phyloP scores from a whole-genome alignment of 352 stramenopile species.

The Phytophthora tubulina region DNA sequence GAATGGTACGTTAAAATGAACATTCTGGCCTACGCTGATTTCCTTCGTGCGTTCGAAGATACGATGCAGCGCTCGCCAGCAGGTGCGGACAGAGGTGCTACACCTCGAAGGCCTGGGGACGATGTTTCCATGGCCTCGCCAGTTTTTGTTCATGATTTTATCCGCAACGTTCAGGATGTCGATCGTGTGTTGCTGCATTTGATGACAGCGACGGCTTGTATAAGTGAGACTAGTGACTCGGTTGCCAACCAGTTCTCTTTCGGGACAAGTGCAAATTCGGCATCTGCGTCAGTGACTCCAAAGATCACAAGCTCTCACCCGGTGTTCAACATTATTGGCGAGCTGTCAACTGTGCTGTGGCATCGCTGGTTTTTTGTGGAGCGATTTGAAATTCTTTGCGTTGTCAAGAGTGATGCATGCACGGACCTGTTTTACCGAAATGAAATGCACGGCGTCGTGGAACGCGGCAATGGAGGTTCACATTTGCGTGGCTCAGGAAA shows the following conservation, averaged over 20 bases:
- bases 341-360: conserved; percentile 88
- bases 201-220: conserved; percentile 75
- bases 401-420: conserved; percentile 76
- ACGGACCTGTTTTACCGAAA: conserved; percentile 73
- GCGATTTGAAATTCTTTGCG: conserved; percentile 82
- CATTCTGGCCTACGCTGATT: conserved; percentile 82
- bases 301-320: conserved; percentile 72
- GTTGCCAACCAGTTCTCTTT: conserved; percentile 82
- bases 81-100: conserved; percentile 13
- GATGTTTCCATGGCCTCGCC: conserved; percentile 47
- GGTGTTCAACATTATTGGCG: conserved; percentile 92
- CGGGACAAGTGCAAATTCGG: conserved; percentile 52
- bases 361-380: conserved; percentile 92
- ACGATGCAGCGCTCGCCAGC: conserved; percentile 42
- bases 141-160: conserved; percentile 77
- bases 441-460: conserved; percentile 46
- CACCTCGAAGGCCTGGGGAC: conserved; percentile 1
- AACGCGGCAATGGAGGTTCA: conserved; percentile 38
- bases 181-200: conserved; percentile 87
- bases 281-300: conserved; percentile 33
- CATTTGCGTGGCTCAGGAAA: conserved; percentile 38
- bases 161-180: conserved; percentile 88
- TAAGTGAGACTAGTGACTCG: conserved; percentile 49
- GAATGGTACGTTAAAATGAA: conserved; percentile 92
- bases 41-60: conserved; percentile 87